Conservation (phyloP, 768 basidiomycete genomes). For the Leccinum subtestaceum region DNA sequence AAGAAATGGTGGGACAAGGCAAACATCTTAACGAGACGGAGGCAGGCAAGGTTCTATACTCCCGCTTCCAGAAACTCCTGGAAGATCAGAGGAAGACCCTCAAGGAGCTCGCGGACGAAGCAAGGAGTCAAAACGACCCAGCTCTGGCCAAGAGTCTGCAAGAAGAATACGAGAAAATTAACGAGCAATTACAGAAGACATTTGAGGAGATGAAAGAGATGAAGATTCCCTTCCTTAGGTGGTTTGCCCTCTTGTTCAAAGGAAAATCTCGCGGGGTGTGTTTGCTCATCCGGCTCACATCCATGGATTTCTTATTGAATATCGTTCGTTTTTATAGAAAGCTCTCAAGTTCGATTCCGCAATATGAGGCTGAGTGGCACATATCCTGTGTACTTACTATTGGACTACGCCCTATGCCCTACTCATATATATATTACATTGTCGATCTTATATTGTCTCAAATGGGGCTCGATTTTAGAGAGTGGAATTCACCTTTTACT, state of each 20-base stretch:
- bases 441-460: neutral
- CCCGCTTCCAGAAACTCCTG: constrained; percentile 18
- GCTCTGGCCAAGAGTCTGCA: constrained; percentile 8
- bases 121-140: constrained; percentile 13
- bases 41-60: constrained; percentile 18
- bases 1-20: constrained; percentile 14
- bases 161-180: constrained; percentile 11
- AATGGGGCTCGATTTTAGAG: neutral
- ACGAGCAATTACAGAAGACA: constrained; percentile 11
- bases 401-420: neutral
- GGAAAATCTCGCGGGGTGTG: constrained; percentile 12
- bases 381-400: neutral
- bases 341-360: neutral
- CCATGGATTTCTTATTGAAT: neutral
- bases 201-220: constrained; percentile 21
- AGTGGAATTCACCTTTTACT: neutral
- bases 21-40: constrained; percentile 23
- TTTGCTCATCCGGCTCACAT: neutral
- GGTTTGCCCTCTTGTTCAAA: constrained; percentile 8
- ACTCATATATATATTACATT: neutral
- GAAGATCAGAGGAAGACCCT: constrained; percentile 14
- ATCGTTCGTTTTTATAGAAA: neutral
- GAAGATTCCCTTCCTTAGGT: constrained; percentile 16
- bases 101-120: constrained; percentile 18
- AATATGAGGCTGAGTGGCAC: neutral